Evolutionary conservation across 331 rosid species (phyloP), one percentile per base, ranked within the genome.

Genomic region (Quercus phellos): DNA sequence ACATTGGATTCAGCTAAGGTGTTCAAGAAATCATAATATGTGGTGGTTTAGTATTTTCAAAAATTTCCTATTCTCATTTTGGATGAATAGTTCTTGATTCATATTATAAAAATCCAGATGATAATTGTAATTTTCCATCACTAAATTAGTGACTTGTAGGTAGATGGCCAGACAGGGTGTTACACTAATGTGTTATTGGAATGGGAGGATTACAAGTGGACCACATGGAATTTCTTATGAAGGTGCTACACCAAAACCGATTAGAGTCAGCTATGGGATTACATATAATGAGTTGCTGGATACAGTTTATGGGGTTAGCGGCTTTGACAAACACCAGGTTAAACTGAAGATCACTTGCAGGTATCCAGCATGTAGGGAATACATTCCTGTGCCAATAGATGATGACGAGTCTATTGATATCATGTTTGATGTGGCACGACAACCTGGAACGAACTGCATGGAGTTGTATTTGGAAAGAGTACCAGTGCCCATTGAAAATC

Each of bases 161-260:
- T 21, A 42, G 70, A 77, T 77, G 81, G 74, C 75, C 46, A 77
- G 75, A 60, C 76, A 77, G 60, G 81, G 81, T 70, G 81, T 70
- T 55, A 77, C 81, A 55, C 76, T 77, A 21, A 77, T 77, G 81
- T 77, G 76, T 77, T 77, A 77, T n/a, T 77, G 81, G 81, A 67
- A 77, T 70, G 81, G 81, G 56, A 77, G 67, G 30, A 56, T 51
- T 10, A 77, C 61, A 24, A 77, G 11, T 56, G 81, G 81, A 77
- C 76, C 81, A 11, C 81, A 42, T 70, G 81, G 81, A 29, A 77
- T 77, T 55, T 77, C 76, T 42, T 77, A 69, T 58, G 81, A 77
- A 56, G 76, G 75, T 69, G 76, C 81, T 35, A 53, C 81, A 54
- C 81, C 81, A 27, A 77, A 77, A 43, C 81, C 81, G 50, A 70